Percentiles rank a stretch among this genome's conserved stretches.
Evolutionary conservation across 495 filamentous ascomycete genomes (phyloP).

Genomic region (Parathielavia hyrcaniae): DNA sequence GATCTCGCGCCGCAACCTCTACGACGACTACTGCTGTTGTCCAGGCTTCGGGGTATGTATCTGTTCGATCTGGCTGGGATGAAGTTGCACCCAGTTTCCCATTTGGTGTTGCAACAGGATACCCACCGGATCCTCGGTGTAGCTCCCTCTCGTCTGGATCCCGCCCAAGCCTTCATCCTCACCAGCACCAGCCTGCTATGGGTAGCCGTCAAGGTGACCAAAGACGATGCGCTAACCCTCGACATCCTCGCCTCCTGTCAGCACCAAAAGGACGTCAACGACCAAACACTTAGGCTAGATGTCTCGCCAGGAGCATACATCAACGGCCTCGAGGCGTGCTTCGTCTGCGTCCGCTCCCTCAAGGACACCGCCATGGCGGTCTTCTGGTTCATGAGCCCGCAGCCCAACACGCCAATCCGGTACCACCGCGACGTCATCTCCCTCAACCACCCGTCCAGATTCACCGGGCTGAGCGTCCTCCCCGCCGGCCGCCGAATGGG

Average conservation of each 20-base stretch:
- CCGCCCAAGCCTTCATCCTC: slow-evolving; percentile 50
- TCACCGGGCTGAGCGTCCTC: slow-evolving; percentile 22
- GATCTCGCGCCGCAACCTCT: not conserved
- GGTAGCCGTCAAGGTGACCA: slow-evolving; percentile 21
- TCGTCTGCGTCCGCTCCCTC: slow-evolving; percentile 27
- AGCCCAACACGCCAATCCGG: slow-evolving; percentile 16
- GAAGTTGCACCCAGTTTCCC: slow-evolving; percentile 11
- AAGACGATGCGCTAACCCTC: slow-evolving; percentile 18
- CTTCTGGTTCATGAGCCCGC: slow-evolving; percentile 29
- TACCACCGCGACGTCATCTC: slow-evolving; percentile 24
- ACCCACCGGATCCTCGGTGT: slow-evolving; percentile 49
- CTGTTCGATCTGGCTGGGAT: slow-evolving; percentile 19
- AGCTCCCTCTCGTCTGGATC: slow-evolving; percentile 41
- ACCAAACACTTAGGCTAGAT: slow-evolving; percentile 33
- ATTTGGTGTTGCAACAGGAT: slow-evolving; percentile 12
- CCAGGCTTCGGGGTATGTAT: slow-evolving; percentile 16
- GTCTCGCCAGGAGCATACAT: slow-evolving; percentile 26
- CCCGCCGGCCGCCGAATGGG: slow-evolving; percentile 18
- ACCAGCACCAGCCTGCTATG: slow-evolving; percentile 43
- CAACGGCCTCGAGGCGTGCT: slow-evolving; percentile 21
- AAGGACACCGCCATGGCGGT: slow-evolving; percentile 20
- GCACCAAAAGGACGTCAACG: slow-evolving; percentile 42
- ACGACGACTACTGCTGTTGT: slow-evolving; percentile 21
- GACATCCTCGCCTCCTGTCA: slow-evolving; percentile 35
- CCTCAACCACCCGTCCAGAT: slow-evolving; percentile 13